These are phyloP conservation scores for Cicer cuneatum DNA, from an alignment of 306 rosid genomes.

Conservation along the genomic window DNA sequence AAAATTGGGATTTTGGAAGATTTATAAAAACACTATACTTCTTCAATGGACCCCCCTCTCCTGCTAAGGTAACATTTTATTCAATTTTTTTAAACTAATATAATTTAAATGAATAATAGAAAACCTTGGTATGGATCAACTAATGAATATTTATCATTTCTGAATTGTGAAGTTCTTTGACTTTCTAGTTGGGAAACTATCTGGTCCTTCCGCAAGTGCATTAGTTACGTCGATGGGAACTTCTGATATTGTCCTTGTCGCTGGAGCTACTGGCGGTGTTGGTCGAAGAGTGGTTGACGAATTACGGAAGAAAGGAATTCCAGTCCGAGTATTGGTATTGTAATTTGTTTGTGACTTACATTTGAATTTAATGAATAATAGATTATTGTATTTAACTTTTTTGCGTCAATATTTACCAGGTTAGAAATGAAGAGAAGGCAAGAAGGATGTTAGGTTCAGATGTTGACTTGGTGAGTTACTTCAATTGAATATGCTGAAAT, in stretches of 20 bases:
- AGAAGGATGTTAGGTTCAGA: conserved; percentile 84
- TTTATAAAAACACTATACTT: conserved; percentile 75
- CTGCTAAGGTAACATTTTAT: conserved; percentile 67
- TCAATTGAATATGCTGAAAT: conserved; percentile 24
- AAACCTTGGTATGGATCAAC: conserved; percentile 41
- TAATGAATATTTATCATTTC: conserved; percentile 55
- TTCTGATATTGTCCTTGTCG: conserved; percentile 78
- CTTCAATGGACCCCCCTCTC: conserved; percentile 86
- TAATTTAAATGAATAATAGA: not conserved
- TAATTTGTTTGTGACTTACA: conserved; percentile 20
- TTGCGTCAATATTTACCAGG: conserved; percentile 57
- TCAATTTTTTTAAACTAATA: conserved; percentile 27
- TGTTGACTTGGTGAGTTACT: conserved; percentile 80
- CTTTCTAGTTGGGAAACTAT: conserved; percentile 71
- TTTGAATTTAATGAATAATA: not conserved
- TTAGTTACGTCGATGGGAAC: conserved; percentile 66
- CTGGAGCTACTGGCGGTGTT: conserved; percentile 98
- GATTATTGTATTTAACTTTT: conserved; percentile 16
- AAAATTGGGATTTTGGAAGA: conserved; percentile 85
- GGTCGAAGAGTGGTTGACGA: conserved; percentile 88
- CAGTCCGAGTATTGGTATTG: conserved; percentile 84
- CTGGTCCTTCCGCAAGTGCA: conserved; percentile 63
- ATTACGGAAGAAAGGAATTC: conserved; percentile 76
- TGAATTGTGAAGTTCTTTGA: conserved; percentile 80
- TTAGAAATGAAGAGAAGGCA: conserved; percentile 91